Base-by-base conservation (phyloP, 345 rosid genomes). In the Pseudoturritis turrita region DNA sequence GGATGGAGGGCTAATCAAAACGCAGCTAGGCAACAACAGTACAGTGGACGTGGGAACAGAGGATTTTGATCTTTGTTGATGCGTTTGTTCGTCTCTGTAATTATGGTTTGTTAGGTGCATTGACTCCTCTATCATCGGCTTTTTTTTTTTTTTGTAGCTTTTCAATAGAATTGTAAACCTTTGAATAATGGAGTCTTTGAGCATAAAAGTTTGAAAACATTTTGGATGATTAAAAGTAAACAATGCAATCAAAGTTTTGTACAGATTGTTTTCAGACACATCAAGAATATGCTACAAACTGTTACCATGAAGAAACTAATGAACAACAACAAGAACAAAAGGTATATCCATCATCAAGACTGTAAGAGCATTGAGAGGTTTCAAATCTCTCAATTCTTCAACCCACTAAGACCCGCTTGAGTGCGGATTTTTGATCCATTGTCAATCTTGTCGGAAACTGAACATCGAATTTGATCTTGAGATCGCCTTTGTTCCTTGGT, bases 401-500 rank as follows among this genome's bases (percentile, higher is more conserved):
- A 61, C 90, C 88, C 1, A 81, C 89, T 36, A 95, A 77, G 8
- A 89, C 90, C n/a, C 80, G 77, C 66, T 84, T 87, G 35, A 95
- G 97, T 50, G 87, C 93, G 1, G 88, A 79, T 70, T 85, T 86
- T 62, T 95, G 99, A 40, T 88, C 96, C 1, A 69, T 65, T 10
- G 89, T 88, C 82, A 95, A 71, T 43, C 76, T 80, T 46, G 85
- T 74, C 0, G 99, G 99, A 62, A 95, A 95, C 84, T 84, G 84
- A 19, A 95, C 99, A 52, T 95, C 96, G 14, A 95, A 91, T 71
- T 76, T 88, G 75, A 95, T 87, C 79, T 72, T 87, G 6, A 91
- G 71, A 71, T 88, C 88, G 0, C 99, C 99, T 68, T 84, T 80
- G 59, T 83, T 83, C 17, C 92, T 85, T 1, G 88, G 89, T 55